Evolutionary conservation across 768 basidiomycete genomes (phyloP).

Genomic region (Naganishia vaughanmartiniae): DNA sequence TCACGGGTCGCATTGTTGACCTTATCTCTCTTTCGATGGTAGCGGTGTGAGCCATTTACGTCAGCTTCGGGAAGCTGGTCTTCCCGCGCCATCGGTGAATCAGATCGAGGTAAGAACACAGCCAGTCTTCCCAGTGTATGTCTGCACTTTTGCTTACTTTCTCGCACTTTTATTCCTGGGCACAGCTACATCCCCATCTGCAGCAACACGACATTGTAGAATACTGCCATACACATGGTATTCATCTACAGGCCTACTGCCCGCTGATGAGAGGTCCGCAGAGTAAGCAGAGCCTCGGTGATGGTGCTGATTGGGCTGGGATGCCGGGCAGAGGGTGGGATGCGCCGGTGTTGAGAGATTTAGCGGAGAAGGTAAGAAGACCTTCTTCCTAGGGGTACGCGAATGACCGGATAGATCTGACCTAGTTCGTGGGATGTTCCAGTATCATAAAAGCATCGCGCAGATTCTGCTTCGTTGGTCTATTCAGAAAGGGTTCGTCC

Average conservation of each 20-base stretch:
- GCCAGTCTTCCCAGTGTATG: background rate
- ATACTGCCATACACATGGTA: constrained; percentile 32
- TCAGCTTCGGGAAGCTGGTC: constrained; percentile 65
- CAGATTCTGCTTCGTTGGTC: constrained; percentile 33
- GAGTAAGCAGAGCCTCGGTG: constrained; percentile 28
- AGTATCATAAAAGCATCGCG: constrained; percentile 24
- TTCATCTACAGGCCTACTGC: constrained; percentile 35
- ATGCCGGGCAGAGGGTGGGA: constrained; percentile 29
- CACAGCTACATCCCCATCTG: constrained; percentile 30
- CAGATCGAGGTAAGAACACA: constrained; percentile 66
- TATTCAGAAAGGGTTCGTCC: constrained; percentile 26
- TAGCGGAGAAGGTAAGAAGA: constrained; percentile 21
- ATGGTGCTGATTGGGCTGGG: constrained; percentile 32
- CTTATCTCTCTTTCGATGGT: background rate
- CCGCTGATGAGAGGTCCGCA: constrained; percentile 30
- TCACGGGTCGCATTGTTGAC: background rate
- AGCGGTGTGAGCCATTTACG: constrained; percentile 66
- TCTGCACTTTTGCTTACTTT: no score
- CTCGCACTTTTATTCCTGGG: no score
- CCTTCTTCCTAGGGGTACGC: background rate
- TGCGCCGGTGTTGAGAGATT: constrained; percentile 14
- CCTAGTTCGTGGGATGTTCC: no score
- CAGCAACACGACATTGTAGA: constrained; percentile 34
- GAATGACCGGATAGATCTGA: no score
- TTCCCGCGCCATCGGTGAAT: constrained; percentile 69